Evolutionary conservation across 2,329 filamentous ascomycete genomes (phyloP).

Genomic region (Phialocephala sp.): DNA sequence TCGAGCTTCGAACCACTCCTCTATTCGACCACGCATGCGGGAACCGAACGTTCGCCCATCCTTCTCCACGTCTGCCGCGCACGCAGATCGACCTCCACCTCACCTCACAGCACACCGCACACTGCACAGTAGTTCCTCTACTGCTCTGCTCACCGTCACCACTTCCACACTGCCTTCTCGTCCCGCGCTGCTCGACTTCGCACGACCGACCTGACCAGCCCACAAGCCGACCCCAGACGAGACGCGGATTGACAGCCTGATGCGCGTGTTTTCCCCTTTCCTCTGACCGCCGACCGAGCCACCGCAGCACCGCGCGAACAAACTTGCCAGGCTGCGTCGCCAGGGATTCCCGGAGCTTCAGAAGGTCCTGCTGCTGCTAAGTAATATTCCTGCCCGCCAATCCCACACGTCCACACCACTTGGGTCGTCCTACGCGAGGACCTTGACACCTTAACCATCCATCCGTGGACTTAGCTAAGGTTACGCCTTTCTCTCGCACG

Average conservation of each 20-base stretch:
- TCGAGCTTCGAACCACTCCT: neutral
- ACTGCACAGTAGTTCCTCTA: neutral
- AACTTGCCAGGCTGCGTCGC: neutral
- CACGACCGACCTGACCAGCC: neutral
- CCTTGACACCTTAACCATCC: slow-evolving; percentile 19
- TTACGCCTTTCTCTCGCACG: slow-evolving; percentile 17
- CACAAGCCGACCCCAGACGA: neutral
- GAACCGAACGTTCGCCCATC: neutral
- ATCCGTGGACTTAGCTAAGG: slow-evolving; percentile 19
- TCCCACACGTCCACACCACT: slow-evolving; percentile 27
- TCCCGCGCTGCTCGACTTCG: neutral
- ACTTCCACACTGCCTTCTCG: neutral
- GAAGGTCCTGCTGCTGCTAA: slow-evolving; percentile 22
- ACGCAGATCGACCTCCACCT: neutral
- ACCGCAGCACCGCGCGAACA: slow-evolving; percentile 1
- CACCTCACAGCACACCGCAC: neutral
- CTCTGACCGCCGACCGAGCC: slow-evolving; percentile 16
- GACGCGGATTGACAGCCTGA: neutral
- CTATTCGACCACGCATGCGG: neutral
- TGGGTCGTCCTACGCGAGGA: slow-evolving; percentile 27
- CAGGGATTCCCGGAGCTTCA: slow-evolving; percentile 18
- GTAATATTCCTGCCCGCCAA: slow-evolving; percentile 30
- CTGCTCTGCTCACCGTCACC: neutral
- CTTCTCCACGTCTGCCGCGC: neutral
- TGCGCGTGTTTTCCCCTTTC: slow-evolving; percentile 4